phyloP scores from a whole-genome alignment of 495 filamentous ascomycete genomes.

The Massariosphaeria phaeospora region DNA sequence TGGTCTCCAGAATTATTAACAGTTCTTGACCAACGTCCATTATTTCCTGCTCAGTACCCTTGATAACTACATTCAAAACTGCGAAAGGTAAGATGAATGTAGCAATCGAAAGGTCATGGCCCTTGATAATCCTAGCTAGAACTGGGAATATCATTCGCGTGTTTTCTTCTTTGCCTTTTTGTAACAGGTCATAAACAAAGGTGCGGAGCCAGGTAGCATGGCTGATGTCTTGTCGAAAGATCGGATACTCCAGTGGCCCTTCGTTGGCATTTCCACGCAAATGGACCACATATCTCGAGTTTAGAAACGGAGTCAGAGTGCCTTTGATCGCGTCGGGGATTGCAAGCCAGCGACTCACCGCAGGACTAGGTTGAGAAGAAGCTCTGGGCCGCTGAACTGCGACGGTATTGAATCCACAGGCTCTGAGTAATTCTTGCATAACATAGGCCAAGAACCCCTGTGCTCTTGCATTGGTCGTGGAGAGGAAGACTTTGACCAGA shows the following conservation, averaged over 20 bases:
- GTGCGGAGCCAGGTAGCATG: constrained; percentile 76
- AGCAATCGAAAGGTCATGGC: constrained; percentile 75
- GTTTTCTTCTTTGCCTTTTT: constrained; percentile 63
- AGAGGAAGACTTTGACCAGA: constrained; percentile 84
- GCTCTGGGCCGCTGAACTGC: constrained; percentile 51
- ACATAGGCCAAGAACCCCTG: constrained; percentile 88
- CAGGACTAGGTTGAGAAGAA: constrained; percentile 49
- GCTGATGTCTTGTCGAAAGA: constrained; percentile 59
- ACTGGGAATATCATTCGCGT: constrained; percentile 71
- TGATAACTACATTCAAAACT: constrained; percentile 70
- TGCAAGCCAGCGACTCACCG: constrained; percentile 66
- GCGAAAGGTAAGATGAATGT: constrained; percentile 84
- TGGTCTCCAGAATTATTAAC: constrained; percentile 58
- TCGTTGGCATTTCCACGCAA: constrained; percentile 47
- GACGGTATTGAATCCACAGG: constrained; percentile 60
- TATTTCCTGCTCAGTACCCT: constrained; percentile 59
- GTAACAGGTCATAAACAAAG: constrained; percentile 76
- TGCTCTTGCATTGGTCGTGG: constrained; percentile 74
- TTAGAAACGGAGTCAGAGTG: constrained; percentile 78
- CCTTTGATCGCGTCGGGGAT: constrained; percentile 71
- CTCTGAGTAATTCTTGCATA: constrained; percentile 85
- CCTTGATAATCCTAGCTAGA: constrained; percentile 70
- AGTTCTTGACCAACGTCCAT: constrained; percentile 68
- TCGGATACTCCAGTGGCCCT: constrained; percentile 61
- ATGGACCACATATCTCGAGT: constrained; percentile 71